These are phyloP conservation scores for Spirogloea muscicola DNA, from an alignment of 139 green algal species.

Conservation along the genomic window DNA sequence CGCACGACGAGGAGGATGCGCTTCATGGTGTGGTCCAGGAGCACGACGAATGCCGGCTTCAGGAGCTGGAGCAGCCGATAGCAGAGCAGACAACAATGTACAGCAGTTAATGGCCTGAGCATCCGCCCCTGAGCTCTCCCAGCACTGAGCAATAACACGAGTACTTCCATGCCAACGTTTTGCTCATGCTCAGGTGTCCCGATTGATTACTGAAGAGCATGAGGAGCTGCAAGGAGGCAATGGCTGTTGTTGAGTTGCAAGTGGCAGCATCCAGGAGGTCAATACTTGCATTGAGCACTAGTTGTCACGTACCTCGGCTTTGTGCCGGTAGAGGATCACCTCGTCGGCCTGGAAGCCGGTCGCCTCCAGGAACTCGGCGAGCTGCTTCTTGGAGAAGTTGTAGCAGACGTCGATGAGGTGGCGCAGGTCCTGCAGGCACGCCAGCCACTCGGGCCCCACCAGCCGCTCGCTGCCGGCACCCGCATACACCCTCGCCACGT, in stretches of 20 bases:
- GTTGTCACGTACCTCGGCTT: constrained; percentile 14
- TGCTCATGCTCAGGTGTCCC: too few species aligned
- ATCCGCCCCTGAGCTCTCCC: too few species aligned
- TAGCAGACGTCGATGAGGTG: constrained; percentile 20
- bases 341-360: constrained; percentile 22
- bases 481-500: constrained; percentile 30
- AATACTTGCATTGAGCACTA: too few species aligned
- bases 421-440: constrained; percentile 8
- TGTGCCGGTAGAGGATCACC: constrained; percentile 20
- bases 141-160: too few species aligned
- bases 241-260: too few species aligned
- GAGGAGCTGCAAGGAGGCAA: too few species aligned
- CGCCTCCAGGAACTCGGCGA: constrained; percentile 29
- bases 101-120: too few species aligned
- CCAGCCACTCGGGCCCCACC: constrained; percentile 1
- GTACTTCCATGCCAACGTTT: too few species aligned
- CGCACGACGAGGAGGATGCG: constrained; percentile 51
- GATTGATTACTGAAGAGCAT: too few species aligned
- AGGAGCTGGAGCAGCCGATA: constrained; percentile 46
- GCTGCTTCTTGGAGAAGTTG: constrained; percentile 39
- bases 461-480: constrained; percentile 23
- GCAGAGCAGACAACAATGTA: too few species aligned
- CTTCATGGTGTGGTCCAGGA: constrained; percentile 32
- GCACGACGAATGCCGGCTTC: constrained; percentile 50
- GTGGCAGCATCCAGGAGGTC: too few species aligned